Evolutionary conservation across 306 rosid genomes (phyloP).

Genomic region (Myrica gale): DNA sequence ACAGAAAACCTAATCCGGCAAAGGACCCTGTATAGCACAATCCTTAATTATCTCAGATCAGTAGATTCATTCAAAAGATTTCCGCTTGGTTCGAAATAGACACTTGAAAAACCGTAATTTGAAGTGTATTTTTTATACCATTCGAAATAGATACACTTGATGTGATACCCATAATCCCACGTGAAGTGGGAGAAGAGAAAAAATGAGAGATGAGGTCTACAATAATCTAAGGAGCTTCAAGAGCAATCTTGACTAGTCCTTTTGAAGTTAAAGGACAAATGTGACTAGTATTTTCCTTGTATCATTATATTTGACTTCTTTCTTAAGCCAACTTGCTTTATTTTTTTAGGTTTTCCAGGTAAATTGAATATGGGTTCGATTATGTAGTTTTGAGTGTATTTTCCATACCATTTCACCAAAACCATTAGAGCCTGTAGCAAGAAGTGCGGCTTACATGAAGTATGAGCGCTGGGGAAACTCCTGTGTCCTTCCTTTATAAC

Average conservation of each 20-base stretch:
- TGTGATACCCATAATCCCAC: too few species aligned
- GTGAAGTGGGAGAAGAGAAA: too few species aligned
- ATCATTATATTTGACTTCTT: not conserved
- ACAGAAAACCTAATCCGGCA: constrained; percentile 83
- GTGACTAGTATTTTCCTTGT: too few species aligned
- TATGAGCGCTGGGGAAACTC: constrained; percentile 96
- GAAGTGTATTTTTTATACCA: too few species aligned
- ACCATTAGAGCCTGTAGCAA: not conserved
- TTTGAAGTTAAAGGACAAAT: too few species aligned
- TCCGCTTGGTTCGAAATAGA: not conserved
- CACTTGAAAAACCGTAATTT: too few species aligned
- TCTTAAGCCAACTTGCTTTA: not conserved
- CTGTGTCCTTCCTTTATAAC: constrained; percentile 90
- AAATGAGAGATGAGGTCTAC: too few species aligned
- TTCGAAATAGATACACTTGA: too few species aligned
- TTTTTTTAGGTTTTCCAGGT: not conserved
- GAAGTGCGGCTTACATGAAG: constrained; percentile 66
- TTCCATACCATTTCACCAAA: not conserved
- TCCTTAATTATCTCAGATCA: constrained; percentile 20
- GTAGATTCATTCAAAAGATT: not conserved
- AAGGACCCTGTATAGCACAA: constrained; percentile 66
- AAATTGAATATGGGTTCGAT: not conserved
- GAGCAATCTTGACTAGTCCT: too few species aligned
- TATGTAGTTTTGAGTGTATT: not conserved
- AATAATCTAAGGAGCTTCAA: too few species aligned